Base-by-base conservation (phyloP, 805 yeast genomes). In the Cyberlindnera suaveolens region DNA sequence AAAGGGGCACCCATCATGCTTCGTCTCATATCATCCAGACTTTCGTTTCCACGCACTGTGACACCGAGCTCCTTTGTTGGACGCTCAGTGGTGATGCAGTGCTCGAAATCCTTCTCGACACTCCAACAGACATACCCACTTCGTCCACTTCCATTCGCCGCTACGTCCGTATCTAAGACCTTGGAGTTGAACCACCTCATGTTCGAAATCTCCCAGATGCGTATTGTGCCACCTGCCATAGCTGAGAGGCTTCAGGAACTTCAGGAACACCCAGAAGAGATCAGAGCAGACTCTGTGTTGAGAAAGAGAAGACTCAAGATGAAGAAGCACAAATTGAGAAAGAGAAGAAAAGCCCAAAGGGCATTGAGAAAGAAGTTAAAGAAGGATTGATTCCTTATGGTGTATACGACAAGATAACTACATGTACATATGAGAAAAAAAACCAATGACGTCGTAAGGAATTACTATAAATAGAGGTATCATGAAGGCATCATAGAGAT, bases 251-350 rank as follows among this genome's bases (percentile, higher is more conserved):
- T 55, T 6, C 49, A 48, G 32, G 51, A 54, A 31, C 44, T 54
- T 8, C 44, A 34, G 29, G 40, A 27, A 4, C 35, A 34, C n/a
- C 32, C 38, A 13, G 52, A 46, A 18, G 53, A 45, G 27, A 44
- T 53, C 43, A 36, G 40, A 29, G 39, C 76, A 54, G 88, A 85
- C 55, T 81, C 89, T 11, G 95, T 85, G 31, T 67, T 82, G 64
- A 77, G 93, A 64, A 85, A 85, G 62, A 81, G 99, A 71, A 78
- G 86, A 67, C 79, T 86, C 64, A 91, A 89, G 75, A 93, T 93
- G 97, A 93, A 91, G 78, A 87, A 90, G 63, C 99, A 93, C 68
- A 93, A 93, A 73, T 75, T 88, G 64, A 85, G 93, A 72, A 93
- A 93, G 82, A 85, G 98, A 77, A 85, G 97, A 78, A 89, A 82